Percentiles rank a stretch among this genome's conserved stretches.
phyloP scores from a whole-genome alignment of 106 monocot genomes.

The Apostasia ramifera region DNA sequence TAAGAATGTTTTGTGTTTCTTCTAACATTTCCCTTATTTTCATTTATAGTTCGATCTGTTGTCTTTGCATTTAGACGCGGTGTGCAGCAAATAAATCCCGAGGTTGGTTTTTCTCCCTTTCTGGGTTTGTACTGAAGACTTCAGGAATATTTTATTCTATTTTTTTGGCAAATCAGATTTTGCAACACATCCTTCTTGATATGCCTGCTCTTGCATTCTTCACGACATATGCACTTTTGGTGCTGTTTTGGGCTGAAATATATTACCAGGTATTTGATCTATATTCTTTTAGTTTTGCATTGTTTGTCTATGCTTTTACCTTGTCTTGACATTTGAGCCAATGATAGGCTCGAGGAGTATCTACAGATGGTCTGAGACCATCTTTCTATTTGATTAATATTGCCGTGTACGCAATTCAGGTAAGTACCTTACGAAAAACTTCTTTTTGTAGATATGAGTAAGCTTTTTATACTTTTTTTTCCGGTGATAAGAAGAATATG shows the following conservation, averaged over 20 bases:
- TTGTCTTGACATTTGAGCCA: constrained; percentile 5
- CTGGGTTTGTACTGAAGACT: too few species aligned
- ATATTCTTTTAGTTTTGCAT: neutral
- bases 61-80: constrained; percentile 61
- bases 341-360: constrained; percentile 67
- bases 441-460: too few species aligned
- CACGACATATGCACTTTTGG: constrained; percentile 85
- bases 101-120: constrained; percentile 25
- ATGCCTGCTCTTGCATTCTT: constrained; percentile 85
- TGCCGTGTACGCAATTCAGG: constrained; percentile 75
- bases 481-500: too few species aligned
- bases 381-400: constrained; percentile 69
- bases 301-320: constrained; percentile 1
- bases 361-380: constrained; percentile 74
- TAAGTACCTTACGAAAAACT: neutral
- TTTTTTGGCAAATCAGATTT: constrained; percentile 31
- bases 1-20: neutral
- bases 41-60: constrained; percentile 61
- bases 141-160: too few species aligned
- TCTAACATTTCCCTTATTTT: neutral
- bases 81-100: constrained; percentile 57
- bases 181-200: constrained; percentile 83
- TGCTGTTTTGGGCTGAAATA: constrained; percentile 94
- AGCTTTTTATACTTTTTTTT: too few species aligned
- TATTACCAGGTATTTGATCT: constrained; percentile 71